Percentiles rank a stretch among this genome's conserved stretches.
These are phyloP conservation scores for Aspergillus puulaauensis DNA, from an alignment of 2,329 filamentous ascomycete genomes.

Conservation along the genomic window DNA sequence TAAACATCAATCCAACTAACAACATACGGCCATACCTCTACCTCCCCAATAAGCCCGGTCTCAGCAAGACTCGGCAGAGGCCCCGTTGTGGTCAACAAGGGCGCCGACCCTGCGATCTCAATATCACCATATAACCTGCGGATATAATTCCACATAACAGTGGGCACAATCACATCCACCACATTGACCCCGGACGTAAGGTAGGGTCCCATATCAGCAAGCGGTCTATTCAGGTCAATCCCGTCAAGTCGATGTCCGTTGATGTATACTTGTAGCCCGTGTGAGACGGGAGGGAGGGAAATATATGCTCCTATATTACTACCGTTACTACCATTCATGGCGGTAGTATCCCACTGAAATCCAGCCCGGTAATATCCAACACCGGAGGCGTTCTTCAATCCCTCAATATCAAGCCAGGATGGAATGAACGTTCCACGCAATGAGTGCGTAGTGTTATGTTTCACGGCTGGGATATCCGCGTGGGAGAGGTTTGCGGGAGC, in stretches of 20 bases:
- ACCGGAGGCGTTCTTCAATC: not conserved
- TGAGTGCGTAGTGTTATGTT: slow-evolving; percentile 16
- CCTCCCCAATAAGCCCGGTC: not conserved
- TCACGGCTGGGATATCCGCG: slow-evolving; percentile 6
- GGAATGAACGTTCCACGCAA: not conserved
- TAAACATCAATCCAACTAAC: not conserved
- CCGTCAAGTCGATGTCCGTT: slow-evolving; percentile 14
- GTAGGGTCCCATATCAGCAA: not conserved
- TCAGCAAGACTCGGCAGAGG: not conserved
- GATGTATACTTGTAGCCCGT: slow-evolving; percentile 9
- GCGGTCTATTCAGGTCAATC: slow-evolving; percentile 11
- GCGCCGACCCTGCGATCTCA: not conserved
- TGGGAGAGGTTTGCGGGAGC: slow-evolving; percentile 35
- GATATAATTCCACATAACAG: slow-evolving; percentile 1
- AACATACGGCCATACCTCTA: not conserved
- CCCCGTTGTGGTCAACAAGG: not conserved
- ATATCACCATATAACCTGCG: not conserved
- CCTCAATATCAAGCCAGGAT: not conserved
- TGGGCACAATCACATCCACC: not conserved
- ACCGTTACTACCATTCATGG: not conserved
- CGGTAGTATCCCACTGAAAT: slow-evolving; percentile 12
- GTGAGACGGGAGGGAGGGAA: slow-evolving; percentile 10
- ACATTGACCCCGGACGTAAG: not conserved
- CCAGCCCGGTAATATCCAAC: slow-evolving; percentile 19
- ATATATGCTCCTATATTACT: slow-evolving; percentile 15